These are phyloP conservation scores for Paralagenidium karlingii DNA, from an alignment of 352 stramenopile species.

Conservation along the genomic window DNA sequence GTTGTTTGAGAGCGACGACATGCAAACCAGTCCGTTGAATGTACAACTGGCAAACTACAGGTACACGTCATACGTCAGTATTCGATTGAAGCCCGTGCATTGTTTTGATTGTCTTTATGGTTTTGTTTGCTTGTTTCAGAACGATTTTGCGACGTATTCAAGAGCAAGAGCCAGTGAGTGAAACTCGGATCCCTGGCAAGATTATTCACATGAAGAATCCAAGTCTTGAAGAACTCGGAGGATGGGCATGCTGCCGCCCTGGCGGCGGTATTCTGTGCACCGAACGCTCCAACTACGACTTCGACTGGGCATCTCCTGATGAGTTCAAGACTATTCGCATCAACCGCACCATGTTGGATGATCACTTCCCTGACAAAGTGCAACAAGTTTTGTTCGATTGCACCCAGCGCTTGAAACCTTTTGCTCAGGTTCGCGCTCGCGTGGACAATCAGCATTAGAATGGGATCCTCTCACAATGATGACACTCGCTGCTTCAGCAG, in stretches of 20 bases:
- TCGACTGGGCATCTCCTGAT: constrained; percentile 39
- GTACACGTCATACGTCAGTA: too few relatives aligned
- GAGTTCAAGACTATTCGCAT: constrained; percentile 69
- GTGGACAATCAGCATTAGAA: too few relatives aligned
- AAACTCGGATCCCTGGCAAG: constrained; percentile 61
- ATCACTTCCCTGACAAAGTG: constrained; percentile 83
- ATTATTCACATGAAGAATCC: constrained; percentile 65
- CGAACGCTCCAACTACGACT: constrained; percentile 70
- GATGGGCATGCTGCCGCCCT: constrained; percentile 74
- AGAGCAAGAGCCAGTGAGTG: constrained; percentile 60
- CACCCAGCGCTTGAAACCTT: constrained; percentile 14
- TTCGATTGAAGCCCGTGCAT: too few relatives aligned
- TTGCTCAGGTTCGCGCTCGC: too few relatives aligned
- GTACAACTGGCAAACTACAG: constrained; percentile 63
- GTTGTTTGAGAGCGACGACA: constrained; percentile 8
- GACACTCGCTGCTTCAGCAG: too few relatives aligned
- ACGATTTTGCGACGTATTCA: constrained; percentile 80
- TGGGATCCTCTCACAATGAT: too few relatives aligned
- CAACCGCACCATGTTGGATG: constrained; percentile 74
- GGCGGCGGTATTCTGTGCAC: constrained; percentile 74
- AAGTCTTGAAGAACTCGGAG: constrained; percentile 11
- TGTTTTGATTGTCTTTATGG: neutral
- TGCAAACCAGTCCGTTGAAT: constrained; percentile 24
- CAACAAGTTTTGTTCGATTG: constrained; percentile 79
- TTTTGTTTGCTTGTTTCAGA: constrained; percentile 7